Conservation (phyloP, 192 early-diverging fungal species). For the Backusella psychrophila region DNA sequence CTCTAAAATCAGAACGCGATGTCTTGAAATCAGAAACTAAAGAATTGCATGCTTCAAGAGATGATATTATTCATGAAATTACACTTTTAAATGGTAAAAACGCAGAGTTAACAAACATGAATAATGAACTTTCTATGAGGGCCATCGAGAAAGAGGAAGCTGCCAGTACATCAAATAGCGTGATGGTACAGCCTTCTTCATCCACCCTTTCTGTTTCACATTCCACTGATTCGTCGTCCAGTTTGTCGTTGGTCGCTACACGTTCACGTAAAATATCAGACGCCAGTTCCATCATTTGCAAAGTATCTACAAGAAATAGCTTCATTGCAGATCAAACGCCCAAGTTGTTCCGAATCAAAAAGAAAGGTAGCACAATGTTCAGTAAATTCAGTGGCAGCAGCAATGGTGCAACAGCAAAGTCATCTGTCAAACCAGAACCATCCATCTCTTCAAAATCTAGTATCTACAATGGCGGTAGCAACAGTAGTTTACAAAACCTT, state of each 20-base stretch:
- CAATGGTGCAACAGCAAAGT: not conserved
- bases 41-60: conserved; percentile 37
- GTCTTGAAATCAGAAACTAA: conserved; percentile 40
- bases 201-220: not conserved
- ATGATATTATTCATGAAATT: conserved; percentile 51
- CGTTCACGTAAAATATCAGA: conserved; percentile 4
- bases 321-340: conserved; percentile 29
- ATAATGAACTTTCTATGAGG: conserved; percentile 51
- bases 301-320: conserved; percentile 2
- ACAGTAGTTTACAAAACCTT: not conserved
- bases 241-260: conserved; percentile 4
- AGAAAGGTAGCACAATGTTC: conserved; percentile 41
- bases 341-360: conserved; percentile 57
- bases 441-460: not conserved
- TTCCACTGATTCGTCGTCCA: conserved; percentile 9
- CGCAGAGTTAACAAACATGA: conserved; percentile 52
- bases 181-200: conserved; percentile 33
- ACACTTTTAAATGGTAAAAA: conserved; percentile 51
- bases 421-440: not conserved
- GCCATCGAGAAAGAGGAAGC: conserved; percentile 34
- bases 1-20: conserved; percentile 46
- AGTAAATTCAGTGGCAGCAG: conserved; percentile 26
- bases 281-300: not conserved
- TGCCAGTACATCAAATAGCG: conserved; percentile 10
- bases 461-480: not conserved